Conservation (phyloP, 352 stramenopile species). For the Hyphochytrium catenoides region DNA sequence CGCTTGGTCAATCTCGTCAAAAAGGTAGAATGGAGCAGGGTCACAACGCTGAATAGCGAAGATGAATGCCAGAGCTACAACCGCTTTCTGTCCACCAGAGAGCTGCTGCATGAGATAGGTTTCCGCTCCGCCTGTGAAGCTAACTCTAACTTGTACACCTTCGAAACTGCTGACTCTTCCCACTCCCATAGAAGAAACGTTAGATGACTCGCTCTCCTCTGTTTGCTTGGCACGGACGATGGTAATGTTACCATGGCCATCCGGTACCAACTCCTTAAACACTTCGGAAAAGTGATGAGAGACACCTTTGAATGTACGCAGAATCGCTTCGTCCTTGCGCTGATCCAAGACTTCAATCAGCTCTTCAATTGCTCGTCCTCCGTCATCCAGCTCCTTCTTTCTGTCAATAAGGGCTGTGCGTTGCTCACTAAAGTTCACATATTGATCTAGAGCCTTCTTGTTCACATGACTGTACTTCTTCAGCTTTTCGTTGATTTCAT, state of each 20-base stretch:
- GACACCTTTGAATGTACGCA: slow-evolving; percentile 94
- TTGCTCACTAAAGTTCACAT: slow-evolving; percentile 92
- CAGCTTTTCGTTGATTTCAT: slow-evolving; percentile 80
- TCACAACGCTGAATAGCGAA: slow-evolving; percentile 97
- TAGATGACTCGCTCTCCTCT: slow-evolving; percentile 9
- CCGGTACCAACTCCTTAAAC: slow-evolving; percentile 91
- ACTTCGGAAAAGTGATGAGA: slow-evolving; percentile 94
- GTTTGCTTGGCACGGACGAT: slow-evolving; percentile 69
- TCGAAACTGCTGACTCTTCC: slow-evolving; percentile 72
- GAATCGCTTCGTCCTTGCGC: slow-evolving; percentile 95
- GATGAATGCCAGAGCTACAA: slow-evolving; percentile 98
- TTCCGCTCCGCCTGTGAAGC: slow-evolving; percentile 82
- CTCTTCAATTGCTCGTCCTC: slow-evolving; percentile 61
- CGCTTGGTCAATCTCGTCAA: slow-evolving; percentile 99
- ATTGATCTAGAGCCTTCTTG: slow-evolving; percentile 99
- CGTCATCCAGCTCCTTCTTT: slow-evolving; percentile 85
- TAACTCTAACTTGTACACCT: slow-evolving; percentile 94
- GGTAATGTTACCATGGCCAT: slow-evolving; percentile 83
- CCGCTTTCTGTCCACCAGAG: slow-evolving; percentile 94
- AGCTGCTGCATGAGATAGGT: slow-evolving; percentile 96
- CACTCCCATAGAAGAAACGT: background rate
- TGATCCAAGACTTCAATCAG: slow-evolving; percentile 73
- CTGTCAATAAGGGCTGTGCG: slow-evolving; percentile 65
- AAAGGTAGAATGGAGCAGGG: slow-evolving; percentile 98
- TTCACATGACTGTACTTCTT: slow-evolving; percentile 98